Base-by-base conservation (phyloP, 164 flowering plant genomes). In the grape (Vitis vinifera) region DNA sequence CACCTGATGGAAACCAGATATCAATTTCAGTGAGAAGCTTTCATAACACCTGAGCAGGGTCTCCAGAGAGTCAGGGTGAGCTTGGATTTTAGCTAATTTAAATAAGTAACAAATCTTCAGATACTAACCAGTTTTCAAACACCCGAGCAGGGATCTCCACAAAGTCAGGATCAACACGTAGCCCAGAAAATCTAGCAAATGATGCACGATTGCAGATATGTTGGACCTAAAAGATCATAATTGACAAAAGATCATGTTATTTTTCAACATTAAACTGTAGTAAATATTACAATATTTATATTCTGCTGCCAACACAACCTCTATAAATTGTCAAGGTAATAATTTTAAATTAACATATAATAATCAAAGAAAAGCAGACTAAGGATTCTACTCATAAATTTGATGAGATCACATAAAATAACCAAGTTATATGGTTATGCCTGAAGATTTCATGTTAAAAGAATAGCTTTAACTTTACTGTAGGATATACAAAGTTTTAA, bases 1-100 rank as follows among this genome's bases (percentile, higher is more conserved):
- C 63, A 95, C 99, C 97, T 93, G 87, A 84, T 91, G 87, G 77
- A 86, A 93, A 58, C 99, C 98, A 75, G 99, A 95, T 72, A 95
- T 79, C 84, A 91, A 63, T 82, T 93, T 91, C 73, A 95, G 73
- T 51, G 84, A 74, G 75, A 72, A 72, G 77, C 81, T 83, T 72
- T 95, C 97, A 56, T 88, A 95, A 76, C 98, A 95, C 99, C 98
- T 95, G 75, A 13, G 71, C 19, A 65, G 37, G 52, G 62, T 8
- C 29, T 60, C 67, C 16, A 63, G 69, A 72, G 4, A 62, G 15
- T n/a, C 47, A n/a, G 49, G 0, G 19, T 55, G 9, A 72, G 71
- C 50, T 11, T 37, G 51, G 48, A 23, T 37, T 56, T 51, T 3
- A 13, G 49, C 3, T 51, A 50, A 55, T 14, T 13, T 51, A 48